Evolutionary conservation across 1,139 yeast genomes (phyloP).

Genomic region (Scheffersomyces quercinus): DNA sequence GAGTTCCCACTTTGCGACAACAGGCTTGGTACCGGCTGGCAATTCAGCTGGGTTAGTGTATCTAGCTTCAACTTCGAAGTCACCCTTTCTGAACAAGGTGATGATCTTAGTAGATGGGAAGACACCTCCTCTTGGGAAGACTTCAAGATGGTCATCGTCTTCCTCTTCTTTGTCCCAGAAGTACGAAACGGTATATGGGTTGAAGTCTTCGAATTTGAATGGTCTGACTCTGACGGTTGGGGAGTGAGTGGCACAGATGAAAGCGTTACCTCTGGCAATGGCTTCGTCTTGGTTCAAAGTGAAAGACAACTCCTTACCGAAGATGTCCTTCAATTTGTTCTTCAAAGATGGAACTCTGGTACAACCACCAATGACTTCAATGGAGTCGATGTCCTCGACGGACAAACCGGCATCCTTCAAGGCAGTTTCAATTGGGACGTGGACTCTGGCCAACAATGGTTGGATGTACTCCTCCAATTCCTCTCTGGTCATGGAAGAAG

Average conservation of each 20-base stretch:
- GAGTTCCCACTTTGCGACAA: slow-evolving; percentile 83
- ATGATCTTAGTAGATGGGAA: slow-evolving; percentile 96
- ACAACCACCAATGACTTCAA: slow-evolving; percentile 97
- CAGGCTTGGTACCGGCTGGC: slow-evolving; percentile 66
- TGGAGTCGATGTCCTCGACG: slow-evolving; percentile 75
- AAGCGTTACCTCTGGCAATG: slow-evolving; percentile 98
- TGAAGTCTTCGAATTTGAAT: slow-evolving; percentile 95
- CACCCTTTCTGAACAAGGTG: slow-evolving; percentile 88
- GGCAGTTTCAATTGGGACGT: slow-evolving; percentile 79
- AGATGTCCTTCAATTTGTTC: slow-evolving; percentile 73
- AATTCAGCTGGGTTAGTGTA: slow-evolving; percentile 76
- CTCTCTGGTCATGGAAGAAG: slow-evolving; percentile 85
- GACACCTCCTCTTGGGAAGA: slow-evolving; percentile 89
- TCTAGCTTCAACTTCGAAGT: slow-evolving; percentile 82
- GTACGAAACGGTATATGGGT: slow-evolving; percentile 90
- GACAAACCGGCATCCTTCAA: slow-evolving; percentile 75
- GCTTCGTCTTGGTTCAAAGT: slow-evolving; percentile 99
- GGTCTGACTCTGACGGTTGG: slow-evolving; percentile 99
- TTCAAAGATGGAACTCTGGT: slow-evolving; percentile 96
- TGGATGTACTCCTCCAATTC: slow-evolving; percentile 87
- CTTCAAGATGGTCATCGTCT: slow-evolving; percentile 91
- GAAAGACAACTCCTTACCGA: slow-evolving; percentile 86
- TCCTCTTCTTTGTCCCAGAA: slow-evolving; percentile 94
- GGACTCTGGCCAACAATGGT: slow-evolving; percentile 77
- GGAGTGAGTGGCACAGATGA: slow-evolving; percentile 98